phyloP scores from a whole-genome alignment of 2,329 filamentous ascomycete genomes.

The Penicillium sp. region DNA sequence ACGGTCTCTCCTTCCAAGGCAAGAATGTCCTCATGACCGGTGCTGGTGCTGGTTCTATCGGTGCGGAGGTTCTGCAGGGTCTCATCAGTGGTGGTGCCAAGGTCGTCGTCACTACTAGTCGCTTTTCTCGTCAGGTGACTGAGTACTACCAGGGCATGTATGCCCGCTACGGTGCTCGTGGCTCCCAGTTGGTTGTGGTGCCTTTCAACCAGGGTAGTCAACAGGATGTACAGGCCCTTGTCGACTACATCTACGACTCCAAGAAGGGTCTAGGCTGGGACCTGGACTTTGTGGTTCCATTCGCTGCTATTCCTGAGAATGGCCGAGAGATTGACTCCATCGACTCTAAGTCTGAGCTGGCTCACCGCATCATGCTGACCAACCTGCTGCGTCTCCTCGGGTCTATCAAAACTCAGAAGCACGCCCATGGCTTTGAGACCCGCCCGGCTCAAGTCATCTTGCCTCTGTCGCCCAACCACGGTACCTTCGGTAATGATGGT shows the following conservation, averaged over 20 bases:
- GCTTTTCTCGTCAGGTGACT: constrained; percentile 95
- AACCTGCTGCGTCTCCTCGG: constrained; percentile 92
- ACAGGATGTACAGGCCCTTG: constrained; percentile 90
- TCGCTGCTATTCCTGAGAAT: constrained; percentile 96
- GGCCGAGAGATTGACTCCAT: constrained; percentile 96
- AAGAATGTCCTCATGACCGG: constrained; percentile 98
- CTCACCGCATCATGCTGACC: constrained; percentile 98
- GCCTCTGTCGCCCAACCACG: constrained; percentile 95
- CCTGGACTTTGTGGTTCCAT: constrained; percentile 91
- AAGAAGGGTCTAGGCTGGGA: constrained; percentile 99
- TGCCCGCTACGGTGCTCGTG: constrained; percentile 85
- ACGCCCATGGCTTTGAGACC: constrained; percentile 83
- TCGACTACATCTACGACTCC: constrained; percentile 94
- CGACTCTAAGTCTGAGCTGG: constrained; percentile 95
- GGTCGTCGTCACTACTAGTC: constrained; percentile 93
- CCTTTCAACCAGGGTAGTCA: constrained; percentile 99
- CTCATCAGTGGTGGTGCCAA: constrained; percentile 95
- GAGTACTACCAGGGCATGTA: constrained; percentile 99
- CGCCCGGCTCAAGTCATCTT: constrained; percentile 95
- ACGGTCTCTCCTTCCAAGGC: constrained; percentile 86
- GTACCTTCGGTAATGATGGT: constrained; percentile 96
- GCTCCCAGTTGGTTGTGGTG: constrained; percentile 95
- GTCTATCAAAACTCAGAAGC: constrained; percentile 86
- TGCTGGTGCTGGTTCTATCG: constrained; percentile 95
- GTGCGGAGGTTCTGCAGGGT: constrained; percentile 93